These are phyloP conservation scores for Phialophora expanda DNA, from an alignment of 2,329 filamentous ascomycete species.

Conservation along the genomic window DNA sequence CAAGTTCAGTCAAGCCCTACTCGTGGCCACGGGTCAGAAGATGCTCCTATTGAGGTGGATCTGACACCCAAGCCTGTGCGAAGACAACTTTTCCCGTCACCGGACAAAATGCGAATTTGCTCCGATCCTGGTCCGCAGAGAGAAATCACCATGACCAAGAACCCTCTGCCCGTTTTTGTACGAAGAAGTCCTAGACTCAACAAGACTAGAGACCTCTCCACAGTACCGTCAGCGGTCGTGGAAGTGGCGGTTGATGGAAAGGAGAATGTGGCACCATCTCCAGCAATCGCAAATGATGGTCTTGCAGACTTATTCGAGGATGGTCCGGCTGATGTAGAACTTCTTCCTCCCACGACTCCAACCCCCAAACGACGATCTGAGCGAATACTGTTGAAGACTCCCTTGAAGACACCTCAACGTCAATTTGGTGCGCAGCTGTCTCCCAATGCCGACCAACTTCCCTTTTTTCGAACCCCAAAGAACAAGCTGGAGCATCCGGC, in stretches of 20 bases:
- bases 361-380: slow-evolving; percentile 40
- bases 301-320: slow-evolving; percentile 72
- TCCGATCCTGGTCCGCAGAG: slow-evolving; percentile 26
- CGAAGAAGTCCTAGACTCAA: slow-evolving; percentile 40
- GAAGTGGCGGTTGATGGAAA: slow-evolving; percentile 58
- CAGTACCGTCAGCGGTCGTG: slow-evolving; percentile 43
- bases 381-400: slow-evolving; percentile 39
- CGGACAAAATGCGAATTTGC: slow-evolving; percentile 32
- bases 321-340: slow-evolving; percentile 49
- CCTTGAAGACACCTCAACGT: slow-evolving; percentile 38
- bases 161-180: slow-evolving; percentile 35
- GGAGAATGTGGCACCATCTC: slow-evolving; percentile 59
- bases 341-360: slow-evolving; percentile 44
- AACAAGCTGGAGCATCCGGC: slow-evolving; percentile 28
- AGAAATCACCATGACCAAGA: slow-evolving; percentile 4
- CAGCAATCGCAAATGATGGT: slow-evolving; percentile 52
- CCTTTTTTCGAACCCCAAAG: slow-evolving; percentile 37
- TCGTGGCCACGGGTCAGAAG: slow-evolving; percentile 51
- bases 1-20: slow-evolving; percentile 68
- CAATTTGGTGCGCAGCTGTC: slow-evolving; percentile 40
- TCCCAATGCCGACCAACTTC: slow-evolving; percentile 41
- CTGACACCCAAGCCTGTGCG: slow-evolving; percentile 62
- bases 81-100: slow-evolving; percentile 51
- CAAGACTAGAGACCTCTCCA: slow-evolving; percentile 38
- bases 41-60: slow-evolving; percentile 53